phyloP scores from a whole-genome alignment of 2,329 filamentous ascomycete species.

The Phyllosticta ampelicida region DNA sequence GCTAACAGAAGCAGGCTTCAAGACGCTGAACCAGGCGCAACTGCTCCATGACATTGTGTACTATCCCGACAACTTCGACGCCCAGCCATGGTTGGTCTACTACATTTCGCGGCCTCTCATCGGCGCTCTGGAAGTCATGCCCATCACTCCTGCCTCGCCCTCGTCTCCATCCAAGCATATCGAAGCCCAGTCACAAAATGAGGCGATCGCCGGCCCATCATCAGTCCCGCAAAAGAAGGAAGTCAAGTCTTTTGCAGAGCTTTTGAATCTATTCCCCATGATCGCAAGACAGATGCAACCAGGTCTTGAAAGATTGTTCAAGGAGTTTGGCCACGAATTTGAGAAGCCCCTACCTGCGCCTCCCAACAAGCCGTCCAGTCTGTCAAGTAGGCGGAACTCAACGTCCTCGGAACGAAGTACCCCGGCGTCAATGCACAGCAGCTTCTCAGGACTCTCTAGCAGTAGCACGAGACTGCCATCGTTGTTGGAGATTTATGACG shows the following conservation, averaged over 20 bases:
- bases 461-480: constrained; percentile 23
- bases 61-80: constrained; percentile 80
- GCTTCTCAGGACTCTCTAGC: constrained; percentile 24
- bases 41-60: constrained; percentile 74
- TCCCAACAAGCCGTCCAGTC: constrained; percentile 21
- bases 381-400: constrained; percentile 25
- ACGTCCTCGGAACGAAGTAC: constrained; percentile 26
- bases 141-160: constrained; percentile 56
- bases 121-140: constrained; percentile 67
- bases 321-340: constrained; percentile 76
- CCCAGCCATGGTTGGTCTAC: constrained; percentile 91
- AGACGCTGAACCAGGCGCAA: constrained; percentile 78
- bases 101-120: constrained; percentile 86
- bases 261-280: constrained; percentile 85
- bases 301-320: constrained; percentile 78
- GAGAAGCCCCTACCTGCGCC: constrained; percentile 73
- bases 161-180: constrained; percentile 22
- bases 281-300: constrained; percentile 94
- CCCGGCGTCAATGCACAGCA: constrained; percentile 27
- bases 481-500: constrained; percentile 62
- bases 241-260: constrained; percentile 78
- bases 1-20: constrained; percentile 57
- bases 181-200: constrained; percentile 18
- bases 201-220: constrained; percentile 18
- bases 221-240: constrained; percentile 68